Evolutionary conservation across 1,284 basidiomycete genomes (phyloP), one percentile per base, ranked within the genome.

Genomic region (Cutaneotrichosporon daszewskae): DNA sequence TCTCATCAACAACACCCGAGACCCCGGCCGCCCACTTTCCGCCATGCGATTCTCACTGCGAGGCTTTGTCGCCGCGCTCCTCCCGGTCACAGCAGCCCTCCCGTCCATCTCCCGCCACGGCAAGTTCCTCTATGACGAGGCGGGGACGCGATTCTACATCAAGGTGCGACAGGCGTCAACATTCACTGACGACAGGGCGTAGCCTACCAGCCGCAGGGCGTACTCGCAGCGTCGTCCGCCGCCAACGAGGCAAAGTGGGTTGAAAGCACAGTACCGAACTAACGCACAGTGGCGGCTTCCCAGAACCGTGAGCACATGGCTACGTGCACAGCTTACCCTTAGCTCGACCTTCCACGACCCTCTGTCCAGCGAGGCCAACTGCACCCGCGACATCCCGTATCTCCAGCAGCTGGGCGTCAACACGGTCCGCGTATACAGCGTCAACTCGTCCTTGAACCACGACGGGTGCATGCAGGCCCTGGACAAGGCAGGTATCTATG

Each of bases 161-260:
- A 91, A 89, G 62, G 72, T 72, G 36, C 31, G 68, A 55, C 6
- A 1, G 5, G 14, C n/a, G n/a, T 7, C 3, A 22, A 28, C 11
- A 12, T 23, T 1, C 8, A 25, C 14, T 43, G 33, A 47, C 47
- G 27, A 19, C 46, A 74, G 74, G 89, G 90, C 45, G 74, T 92
- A 45, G 87, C 87, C 19, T 95, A 95, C 71, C 89, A 94, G 68
- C 79, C 82, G 48, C 85, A 89, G 67, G 89, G 88, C 76, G 56
- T 60, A 73, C 49, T 73, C 47, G 63, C 71, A 12, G 60, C 50
- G 5, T 72, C 54, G 40, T 64, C 63, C 16, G 71, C 71, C 34
- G 68, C 77, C 5, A 82, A 86, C 60, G 72, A 78, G 8, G 64
- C 54, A 3, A 69, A 72, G 68, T 71, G 45, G 40, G 68, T 59